These are phyloP conservation scores for Microbotryum violaceum DNA, from an alignment of 1,284 basidiomycete genomes.

Conservation along the genomic window DNA sequence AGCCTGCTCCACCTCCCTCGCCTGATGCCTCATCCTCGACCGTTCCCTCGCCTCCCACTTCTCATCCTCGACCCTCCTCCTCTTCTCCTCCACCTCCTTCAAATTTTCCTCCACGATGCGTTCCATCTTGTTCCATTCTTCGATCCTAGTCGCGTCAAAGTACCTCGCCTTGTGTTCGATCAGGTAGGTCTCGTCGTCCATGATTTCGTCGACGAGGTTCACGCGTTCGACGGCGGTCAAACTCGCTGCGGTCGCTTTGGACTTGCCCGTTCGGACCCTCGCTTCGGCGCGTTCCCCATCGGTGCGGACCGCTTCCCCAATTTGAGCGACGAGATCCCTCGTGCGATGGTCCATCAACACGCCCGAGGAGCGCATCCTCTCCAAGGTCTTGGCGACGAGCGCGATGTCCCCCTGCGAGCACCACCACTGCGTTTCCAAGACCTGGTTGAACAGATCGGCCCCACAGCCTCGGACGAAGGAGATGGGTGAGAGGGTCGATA, in stretches of 20 bases:
- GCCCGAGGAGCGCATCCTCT: slow-evolving; percentile 25
- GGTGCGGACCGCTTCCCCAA: slow-evolving; percentile 17
- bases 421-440: slow-evolving; percentile 24
- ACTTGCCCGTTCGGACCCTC: not conserved
- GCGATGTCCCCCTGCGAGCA: slow-evolving; percentile 16
- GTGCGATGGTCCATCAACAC: slow-evolving; percentile 14
- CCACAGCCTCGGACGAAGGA: slow-evolving; percentile 26
- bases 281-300: slow-evolving; percentile 19
- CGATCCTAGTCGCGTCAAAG: slow-evolving; percentile 8
- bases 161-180: not conserved
- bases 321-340: slow-evolving; percentile 11
- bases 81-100: slow-evolving; percentile 6
- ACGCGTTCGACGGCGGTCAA: not conserved
- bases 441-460: slow-evolving; percentile 22
- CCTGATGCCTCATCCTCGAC: no score
- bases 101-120: slow-evolving; percentile 19
- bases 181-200: no score
- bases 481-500: slow-evolving; percentile 15
- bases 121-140: slow-evolving; percentile 24
- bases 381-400: slow-evolving; percentile 9
- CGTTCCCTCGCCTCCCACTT: no score
- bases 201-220: no score
- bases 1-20: no score
- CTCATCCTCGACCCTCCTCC: no score
- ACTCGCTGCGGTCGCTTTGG: not conserved